Evolutionary conservation across 768 basidiomycete genomes (phyloP).

Genomic region (Xerocomellus chrysenteron): DNA sequence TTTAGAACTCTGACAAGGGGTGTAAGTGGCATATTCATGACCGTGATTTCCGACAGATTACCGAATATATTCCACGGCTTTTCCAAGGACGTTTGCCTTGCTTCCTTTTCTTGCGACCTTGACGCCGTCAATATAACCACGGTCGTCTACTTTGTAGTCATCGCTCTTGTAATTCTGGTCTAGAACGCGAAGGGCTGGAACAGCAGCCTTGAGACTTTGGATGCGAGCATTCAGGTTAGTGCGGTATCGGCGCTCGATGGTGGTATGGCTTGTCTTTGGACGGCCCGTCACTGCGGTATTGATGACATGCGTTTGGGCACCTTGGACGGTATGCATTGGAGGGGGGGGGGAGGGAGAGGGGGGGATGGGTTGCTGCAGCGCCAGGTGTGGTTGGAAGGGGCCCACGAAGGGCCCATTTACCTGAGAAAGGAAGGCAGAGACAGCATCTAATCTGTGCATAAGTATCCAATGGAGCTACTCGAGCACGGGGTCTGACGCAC

Average conservation of each 20-base stretch:
- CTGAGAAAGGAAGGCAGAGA: constrained; percentile 19
- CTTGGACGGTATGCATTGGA: constrained; percentile 24
- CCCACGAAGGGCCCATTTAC: constrained; percentile 21
- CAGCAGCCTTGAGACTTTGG: constrained; percentile 73
- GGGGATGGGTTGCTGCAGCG: constrained; percentile 24
- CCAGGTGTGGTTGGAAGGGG: constrained; percentile 37
- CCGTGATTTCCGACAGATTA: constrained; percentile 27
- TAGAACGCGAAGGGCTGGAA: constrained; percentile 79
- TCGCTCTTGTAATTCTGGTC: constrained; percentile 51
- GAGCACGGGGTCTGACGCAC: constrained; percentile 5
- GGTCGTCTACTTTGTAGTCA: constrained; percentile 62
- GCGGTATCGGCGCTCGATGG: constrained; percentile 85
- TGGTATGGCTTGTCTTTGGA: constrained; percentile 84
- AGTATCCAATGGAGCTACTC: not conserved
- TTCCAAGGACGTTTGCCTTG: constrained; percentile 87
- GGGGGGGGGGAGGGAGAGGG: constrained; percentile 43
- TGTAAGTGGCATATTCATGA: constrained; percentile 2
- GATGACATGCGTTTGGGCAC: constrained; percentile 24
- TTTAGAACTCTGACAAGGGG: constrained; percentile 62
- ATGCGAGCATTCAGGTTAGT: constrained; percentile 89
- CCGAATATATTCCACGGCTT: constrained; percentile 87
- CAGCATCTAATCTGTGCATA: constrained; percentile 25
- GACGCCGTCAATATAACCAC: constrained; percentile 90
- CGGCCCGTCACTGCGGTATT: constrained; percentile 17
- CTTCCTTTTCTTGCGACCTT: constrained; percentile 88